A percentile compares a stretch with the other conserved stretches of the same genome.
phyloP scores from a whole-genome alignment of 345 rosid species.

The Gossypium mustelinum region DNA sequence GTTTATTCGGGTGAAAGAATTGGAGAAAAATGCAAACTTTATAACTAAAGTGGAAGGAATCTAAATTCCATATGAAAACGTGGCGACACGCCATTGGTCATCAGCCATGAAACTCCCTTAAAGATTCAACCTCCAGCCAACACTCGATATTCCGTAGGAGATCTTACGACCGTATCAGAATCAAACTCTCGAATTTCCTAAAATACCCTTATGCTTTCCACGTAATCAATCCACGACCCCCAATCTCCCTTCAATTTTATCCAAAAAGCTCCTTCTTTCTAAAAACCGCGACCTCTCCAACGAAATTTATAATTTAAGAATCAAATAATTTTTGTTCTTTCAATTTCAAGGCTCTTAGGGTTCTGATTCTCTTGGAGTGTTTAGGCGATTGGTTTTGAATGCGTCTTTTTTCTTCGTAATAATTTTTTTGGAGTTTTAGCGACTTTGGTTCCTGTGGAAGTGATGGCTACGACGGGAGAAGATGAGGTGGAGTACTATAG shows the following conservation, averaged over 20 bases:
- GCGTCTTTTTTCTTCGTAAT: neutral
- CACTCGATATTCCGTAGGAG: neutral
- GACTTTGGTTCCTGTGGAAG: conserved; percentile 3
- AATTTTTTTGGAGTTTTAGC: conserved; percentile 9
- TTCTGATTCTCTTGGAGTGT: conserved; percentile 10
- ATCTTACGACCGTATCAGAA: conserved; percentile 5
- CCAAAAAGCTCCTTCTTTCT: neutral
- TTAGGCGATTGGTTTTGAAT: conserved; percentile 1
- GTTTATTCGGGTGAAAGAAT: no score
- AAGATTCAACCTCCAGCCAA: neutral
- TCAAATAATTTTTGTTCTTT: neutral
- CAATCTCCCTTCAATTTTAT: neutral
- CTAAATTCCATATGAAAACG: neutral
- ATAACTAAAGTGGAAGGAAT: neutral
- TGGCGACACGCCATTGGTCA: neutral
- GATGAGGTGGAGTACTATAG: conserved; percentile 74
- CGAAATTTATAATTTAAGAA: neutral
- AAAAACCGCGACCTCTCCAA: neutral
- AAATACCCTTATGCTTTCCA: neutral
- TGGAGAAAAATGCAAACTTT: neutral
- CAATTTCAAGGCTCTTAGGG: conserved; percentile 7
- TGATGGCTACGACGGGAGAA: conserved; percentile 49
- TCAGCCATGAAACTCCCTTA: neutral
- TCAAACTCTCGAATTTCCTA: neutral
- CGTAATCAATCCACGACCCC: neutral